Conservation (phyloP, 345 rosid species). For the Rhizophora mangle region DNA sequence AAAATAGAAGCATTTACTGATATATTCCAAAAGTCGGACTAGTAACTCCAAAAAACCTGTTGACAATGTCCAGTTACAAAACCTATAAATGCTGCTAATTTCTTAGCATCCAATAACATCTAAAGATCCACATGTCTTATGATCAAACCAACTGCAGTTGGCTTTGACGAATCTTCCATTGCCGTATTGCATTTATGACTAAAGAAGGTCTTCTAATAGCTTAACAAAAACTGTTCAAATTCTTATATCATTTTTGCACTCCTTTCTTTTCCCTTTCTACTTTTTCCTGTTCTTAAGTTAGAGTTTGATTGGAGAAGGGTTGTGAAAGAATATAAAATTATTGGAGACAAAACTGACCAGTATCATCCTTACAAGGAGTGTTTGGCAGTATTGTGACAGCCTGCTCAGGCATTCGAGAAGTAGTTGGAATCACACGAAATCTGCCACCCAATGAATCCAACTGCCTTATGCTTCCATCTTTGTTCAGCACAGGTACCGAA, state of each 20-base stretch:
- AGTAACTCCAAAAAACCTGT: background rate
- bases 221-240: background rate
- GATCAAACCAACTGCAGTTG: too few species aligned
- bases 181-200: background rate
- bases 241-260: background rate
- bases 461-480: conserved; percentile 53
- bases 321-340: background rate
- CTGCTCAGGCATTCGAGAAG: conserved; percentile 37
- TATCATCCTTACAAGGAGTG: conserved; percentile 26
- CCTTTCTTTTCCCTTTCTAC: background rate
- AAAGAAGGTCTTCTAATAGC: background rate
- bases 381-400: conserved; percentile 25
- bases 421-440: conserved; percentile 71
- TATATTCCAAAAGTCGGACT: background rate
- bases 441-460: conserved; percentile 41
- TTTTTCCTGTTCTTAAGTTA: background rate
- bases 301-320: background rate
- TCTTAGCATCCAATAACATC: too few species aligned
- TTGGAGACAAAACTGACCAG: conserved; percentile 37
- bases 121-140: too few species aligned
- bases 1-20: conserved; percentile 8
- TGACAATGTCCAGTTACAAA: too few species aligned
- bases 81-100: too few species aligned
- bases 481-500: conserved; percentile 68
- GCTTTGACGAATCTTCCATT: too few species aligned